phyloP scores from a whole-genome alignment of 1,139 yeast genomes.

The Kodamaea arcana region DNA sequence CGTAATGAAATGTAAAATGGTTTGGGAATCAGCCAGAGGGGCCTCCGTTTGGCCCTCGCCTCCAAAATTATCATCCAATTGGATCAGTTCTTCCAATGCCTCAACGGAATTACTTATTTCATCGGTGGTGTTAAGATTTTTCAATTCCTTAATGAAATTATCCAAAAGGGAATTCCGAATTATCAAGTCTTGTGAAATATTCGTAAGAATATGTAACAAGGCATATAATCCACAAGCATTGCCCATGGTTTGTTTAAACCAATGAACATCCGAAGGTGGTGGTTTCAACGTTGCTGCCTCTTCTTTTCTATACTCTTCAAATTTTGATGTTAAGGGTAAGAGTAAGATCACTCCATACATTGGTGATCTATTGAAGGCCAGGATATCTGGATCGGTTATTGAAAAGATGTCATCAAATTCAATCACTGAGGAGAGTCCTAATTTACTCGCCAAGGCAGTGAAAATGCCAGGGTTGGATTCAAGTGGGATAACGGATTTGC shows the following conservation, averaged over 20 bases:
- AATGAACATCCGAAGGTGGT: slow-evolving; percentile 29
- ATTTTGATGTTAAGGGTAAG: slow-evolving; percentile 69
- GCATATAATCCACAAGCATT: slow-evolving; percentile 96
- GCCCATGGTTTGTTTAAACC: slow-evolving; percentile 82
- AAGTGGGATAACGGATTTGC: slow-evolving; percentile 61
- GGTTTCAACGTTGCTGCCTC: slow-evolving; percentile 24
- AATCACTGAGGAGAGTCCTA: slow-evolving; percentile 63
- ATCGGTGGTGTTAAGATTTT: slow-evolving; percentile 17
- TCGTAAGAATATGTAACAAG: slow-evolving; percentile 67
- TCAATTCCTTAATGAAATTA: slow-evolving; percentile 15
- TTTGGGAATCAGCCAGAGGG: slow-evolving; percentile 63
- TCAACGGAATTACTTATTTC: slow-evolving; percentile 50
- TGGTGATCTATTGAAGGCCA: slow-evolving; percentile 81
- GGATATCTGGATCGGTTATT: slow-evolving; percentile 70
- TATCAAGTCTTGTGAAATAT: slow-evolving; percentile 48
- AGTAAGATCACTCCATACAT: slow-evolving; percentile 67
- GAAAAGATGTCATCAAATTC: slow-evolving; percentile 82
- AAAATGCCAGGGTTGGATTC: slow-evolving; percentile 90
- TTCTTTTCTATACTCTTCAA: slow-evolving; percentile 47
- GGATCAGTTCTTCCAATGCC: slow-evolving; percentile 42
- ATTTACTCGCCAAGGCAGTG: slow-evolving; percentile 57
- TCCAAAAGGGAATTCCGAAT: slow-evolving; percentile 33
- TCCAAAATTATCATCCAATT: slow-evolving; percentile 58
- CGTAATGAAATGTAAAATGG: slow-evolving; percentile 75
- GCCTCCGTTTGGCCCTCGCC: slow-evolving; percentile 74